Conservation (phyloP, 257 asterid genomes). For the Gynochthodes officinalis region DNA sequence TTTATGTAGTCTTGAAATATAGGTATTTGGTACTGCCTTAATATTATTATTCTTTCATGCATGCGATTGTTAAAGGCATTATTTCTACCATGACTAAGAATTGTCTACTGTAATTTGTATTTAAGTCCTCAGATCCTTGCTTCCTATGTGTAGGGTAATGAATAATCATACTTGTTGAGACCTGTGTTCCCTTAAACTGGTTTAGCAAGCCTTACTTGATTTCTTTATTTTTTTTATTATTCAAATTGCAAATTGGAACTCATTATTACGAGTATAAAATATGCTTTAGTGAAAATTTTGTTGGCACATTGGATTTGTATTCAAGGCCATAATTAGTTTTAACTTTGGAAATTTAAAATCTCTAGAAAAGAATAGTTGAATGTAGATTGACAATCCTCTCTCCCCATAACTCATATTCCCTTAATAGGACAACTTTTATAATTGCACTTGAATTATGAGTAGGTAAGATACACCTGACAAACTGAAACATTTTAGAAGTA, state of each 20-base stretch:
- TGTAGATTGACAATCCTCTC: too few species aligned
- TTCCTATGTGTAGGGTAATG: background rate
- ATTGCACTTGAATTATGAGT: too few species aligned
- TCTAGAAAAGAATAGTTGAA: too few species aligned
- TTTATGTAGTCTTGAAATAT: background rate
- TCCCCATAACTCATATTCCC: too few species aligned
- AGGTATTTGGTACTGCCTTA: background rate
- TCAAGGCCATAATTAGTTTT: background rate
- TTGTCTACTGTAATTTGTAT: conserved; percentile 25
- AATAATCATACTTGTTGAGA: conserved; percentile 65
- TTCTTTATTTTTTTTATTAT: background rate
- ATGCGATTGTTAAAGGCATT: conserved; percentile 59
- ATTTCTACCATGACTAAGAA: conserved; percentile 61
- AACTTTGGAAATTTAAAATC: too few species aligned
- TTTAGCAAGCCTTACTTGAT: conserved; percentile 60
- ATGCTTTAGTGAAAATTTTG: too few species aligned
- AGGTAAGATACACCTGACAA: too few species aligned
- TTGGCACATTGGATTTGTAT: background rate
- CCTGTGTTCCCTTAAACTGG: conserved; percentile 46
- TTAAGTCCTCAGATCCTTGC: background rate
- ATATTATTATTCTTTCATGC: conserved; percentile 19
- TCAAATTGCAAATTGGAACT: background rate
- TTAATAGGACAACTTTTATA: too few species aligned
- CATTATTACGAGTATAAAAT: too few species aligned
- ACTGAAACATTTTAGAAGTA: too few species aligned